Base-by-base conservation (phyloP, 345 rosid genomes). In the Lepidium didymum region DNA sequence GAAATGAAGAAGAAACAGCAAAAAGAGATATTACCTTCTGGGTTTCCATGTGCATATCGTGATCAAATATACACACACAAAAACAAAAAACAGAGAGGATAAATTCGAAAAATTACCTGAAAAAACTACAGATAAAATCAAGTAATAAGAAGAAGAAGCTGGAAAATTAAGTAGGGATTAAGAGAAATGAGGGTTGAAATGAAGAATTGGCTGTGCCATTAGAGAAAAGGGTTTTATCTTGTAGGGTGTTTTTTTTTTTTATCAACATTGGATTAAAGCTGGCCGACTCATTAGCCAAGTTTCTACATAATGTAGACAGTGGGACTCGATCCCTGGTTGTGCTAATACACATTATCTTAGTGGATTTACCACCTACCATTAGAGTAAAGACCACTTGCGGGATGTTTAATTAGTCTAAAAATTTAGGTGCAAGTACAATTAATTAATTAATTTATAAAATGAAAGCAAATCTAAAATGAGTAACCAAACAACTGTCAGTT, bases 31-130 rank as follows among this genome's bases (percentile, higher is more conserved):
- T 73, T 82, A 81, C 85, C 89, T 65, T 81, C 82, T 58, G 84
- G 79, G 76, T 55, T 76, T 77, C 81, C 89, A 84, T 87, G 88
- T 84, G 86, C 78, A 69, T 67, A 83, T 80, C 77, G 83, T 79
- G 80, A 81, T 79, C 70, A 75, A 75, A 73, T 75, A 74, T 15
- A 60, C 19, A 33, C 21, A 18, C 8, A 34, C 36, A n/a, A 40
- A 47, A 53, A 33, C 23, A 69, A 73, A 54, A 64, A 68, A 38
- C 44, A 42, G 46, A n/a, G 18, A 42, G 67, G 76, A 63, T 68
- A 57, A 79, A 55, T 40, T 70, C 38, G 49, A n/a, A 10, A 42
- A 55, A 55, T 14, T 38, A 27, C 71, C 34, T 52, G 54, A 36
- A 50, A 45, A 37, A 1, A 53, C 21, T 31, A 8, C 7, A n/a